phyloP scores from a whole-genome alignment of 179 eudicot species.

The Spergularia azorica region DNA sequence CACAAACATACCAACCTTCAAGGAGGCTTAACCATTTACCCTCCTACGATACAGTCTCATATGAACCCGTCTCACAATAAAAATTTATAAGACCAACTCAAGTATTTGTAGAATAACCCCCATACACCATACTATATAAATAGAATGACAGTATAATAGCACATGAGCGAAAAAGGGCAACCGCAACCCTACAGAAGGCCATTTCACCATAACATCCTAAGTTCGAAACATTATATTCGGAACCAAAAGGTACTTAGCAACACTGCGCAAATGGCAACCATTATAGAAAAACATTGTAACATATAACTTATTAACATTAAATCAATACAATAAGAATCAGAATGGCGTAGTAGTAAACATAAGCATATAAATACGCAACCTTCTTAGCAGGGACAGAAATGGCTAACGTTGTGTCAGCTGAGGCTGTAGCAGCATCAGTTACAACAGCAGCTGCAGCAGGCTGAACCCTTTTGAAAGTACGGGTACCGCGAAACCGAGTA shows the following conservation, averaged over 20 bases:
- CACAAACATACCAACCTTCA: background rate
- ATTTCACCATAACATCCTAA: background rate
- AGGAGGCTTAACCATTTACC: background rate
- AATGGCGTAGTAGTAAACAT: background rate
- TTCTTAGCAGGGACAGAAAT: slow-evolving; percentile 41
- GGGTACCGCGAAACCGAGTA: slow-evolving; percentile 19
- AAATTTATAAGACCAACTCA: too few species aligned
- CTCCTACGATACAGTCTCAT: background rate
- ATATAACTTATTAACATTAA: too few species aligned
- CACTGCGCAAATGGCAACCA: too few species aligned
- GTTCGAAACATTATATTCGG: background rate
- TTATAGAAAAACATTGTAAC: too few species aligned
- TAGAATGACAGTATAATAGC: background rate
- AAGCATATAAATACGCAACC: slow-evolving; percentile 30
- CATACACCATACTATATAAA: background rate
- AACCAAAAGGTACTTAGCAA: background rate
- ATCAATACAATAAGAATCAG: background rate
- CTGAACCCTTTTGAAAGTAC: slow-evolving; percentile 18
- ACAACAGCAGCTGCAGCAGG: slow-evolving; percentile 7
- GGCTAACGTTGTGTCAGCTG: slow-evolving; percentile 17
- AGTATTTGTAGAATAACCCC: too few species aligned
- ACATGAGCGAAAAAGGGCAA: background rate
- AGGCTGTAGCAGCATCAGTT: slow-evolving; percentile 14
- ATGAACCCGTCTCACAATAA: too few species aligned
- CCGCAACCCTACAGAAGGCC: too few species aligned